Evolutionary conservation across 192 early-diverging fungal genomes (phyloP).

Genomic region (Ramicandelaber brevisporus): DNA sequence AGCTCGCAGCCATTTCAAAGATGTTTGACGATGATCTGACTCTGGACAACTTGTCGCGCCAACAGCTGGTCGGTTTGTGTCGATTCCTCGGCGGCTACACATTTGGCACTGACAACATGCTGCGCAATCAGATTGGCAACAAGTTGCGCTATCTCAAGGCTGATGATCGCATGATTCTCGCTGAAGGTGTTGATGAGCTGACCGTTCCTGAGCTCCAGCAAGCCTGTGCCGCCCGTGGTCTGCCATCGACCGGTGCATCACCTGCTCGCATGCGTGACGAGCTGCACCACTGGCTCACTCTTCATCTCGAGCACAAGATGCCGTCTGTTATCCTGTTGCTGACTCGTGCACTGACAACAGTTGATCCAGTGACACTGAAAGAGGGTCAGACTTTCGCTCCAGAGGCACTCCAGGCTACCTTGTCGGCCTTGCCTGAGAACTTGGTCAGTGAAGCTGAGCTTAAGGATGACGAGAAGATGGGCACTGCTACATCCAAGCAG

Average conservation of each 20-base stretch:
- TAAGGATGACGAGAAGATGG: conserved; percentile 66
- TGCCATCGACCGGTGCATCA: conserved; percentile 65
- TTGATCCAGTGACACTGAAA: conserved; percentile 53
- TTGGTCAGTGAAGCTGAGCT: conserved; percentile 68
- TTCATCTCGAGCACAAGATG: conserved; percentile 76
- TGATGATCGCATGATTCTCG: conserved; percentile 69
- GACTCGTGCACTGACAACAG: conserved; percentile 59
- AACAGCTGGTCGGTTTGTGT: conserved; percentile 85
- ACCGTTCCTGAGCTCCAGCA: conserved; percentile 69
- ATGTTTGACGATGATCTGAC: conserved; percentile 88
- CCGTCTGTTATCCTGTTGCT: conserved; percentile 76
- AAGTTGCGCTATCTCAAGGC: conserved; percentile 61
- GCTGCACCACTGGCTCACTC: conserved; percentile 79
- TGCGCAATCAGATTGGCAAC: conserved; percentile 76
- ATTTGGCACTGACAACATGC: conserved; percentile 94
- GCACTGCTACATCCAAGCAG: conserved; percentile 75
- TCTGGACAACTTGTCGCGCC: conserved; percentile 73
- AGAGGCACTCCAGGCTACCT: conserved; percentile 78
- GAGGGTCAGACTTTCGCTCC: conserved; percentile 44
- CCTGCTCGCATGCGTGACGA: conserved; percentile 73
- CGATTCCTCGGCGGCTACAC: conserved; percentile 86
- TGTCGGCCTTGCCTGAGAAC: conserved; percentile 75
- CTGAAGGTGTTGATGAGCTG: conserved; percentile 71
- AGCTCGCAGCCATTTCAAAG: conserved; percentile 58
- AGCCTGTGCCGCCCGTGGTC: conserved; percentile 72